Percentiles rank a stretch among this genome's conserved stretches.
Conservation (phyloP, 768 basidiomycete species). For the Plicaturopsis crispa region DNA sequence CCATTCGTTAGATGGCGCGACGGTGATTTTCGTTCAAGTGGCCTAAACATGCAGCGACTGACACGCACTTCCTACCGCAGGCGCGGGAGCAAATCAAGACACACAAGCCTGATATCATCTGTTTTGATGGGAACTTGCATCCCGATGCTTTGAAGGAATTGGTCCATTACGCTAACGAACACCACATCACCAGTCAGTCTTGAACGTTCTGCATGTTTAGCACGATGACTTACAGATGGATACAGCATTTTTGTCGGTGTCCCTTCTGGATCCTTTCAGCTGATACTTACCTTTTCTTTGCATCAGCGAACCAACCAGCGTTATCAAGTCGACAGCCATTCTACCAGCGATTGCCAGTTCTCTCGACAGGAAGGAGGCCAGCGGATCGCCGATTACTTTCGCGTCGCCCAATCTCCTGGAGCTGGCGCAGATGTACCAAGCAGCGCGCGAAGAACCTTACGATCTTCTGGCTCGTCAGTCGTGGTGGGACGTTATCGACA, state of each 20-base stretch:
- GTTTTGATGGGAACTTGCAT: conserved; percentile 72
- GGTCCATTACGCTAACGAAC: conserved; percentile 40
- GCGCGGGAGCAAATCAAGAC: conserved; percentile 39
- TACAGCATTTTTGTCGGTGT: no score
- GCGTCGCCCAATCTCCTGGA: conserved; percentile 85
- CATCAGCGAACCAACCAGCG: conserved; percentile 87
- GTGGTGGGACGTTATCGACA: conserved; percentile 65
- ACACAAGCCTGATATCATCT: conserved; percentile 51
- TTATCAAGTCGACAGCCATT: conserved; percentile 69
- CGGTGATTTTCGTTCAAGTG: conserved; percentile 21
- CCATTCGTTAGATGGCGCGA: conserved; percentile 34
- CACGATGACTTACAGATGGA: no score
- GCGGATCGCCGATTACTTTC: conserved; percentile 55
- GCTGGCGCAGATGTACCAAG: conserved; percentile 50
- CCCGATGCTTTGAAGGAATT: conserved; percentile 42
- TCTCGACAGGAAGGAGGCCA: conserved; percentile 17
- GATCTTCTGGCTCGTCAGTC: conserved; percentile 42
- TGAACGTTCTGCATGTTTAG: no score
- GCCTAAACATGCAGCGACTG: neutral
- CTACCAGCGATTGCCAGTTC: conserved; percentile 50
- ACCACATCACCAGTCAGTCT: conserved; percentile 46
- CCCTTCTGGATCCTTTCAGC: no score
- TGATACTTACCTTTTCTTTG: neutral
- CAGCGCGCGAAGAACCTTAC: conserved; percentile 34
- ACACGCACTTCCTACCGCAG: conserved; percentile 34